Base-by-base conservation (phyloP, 1,284 basidiomycete species). In the Melampsora abietis-canadensis region DNA sequence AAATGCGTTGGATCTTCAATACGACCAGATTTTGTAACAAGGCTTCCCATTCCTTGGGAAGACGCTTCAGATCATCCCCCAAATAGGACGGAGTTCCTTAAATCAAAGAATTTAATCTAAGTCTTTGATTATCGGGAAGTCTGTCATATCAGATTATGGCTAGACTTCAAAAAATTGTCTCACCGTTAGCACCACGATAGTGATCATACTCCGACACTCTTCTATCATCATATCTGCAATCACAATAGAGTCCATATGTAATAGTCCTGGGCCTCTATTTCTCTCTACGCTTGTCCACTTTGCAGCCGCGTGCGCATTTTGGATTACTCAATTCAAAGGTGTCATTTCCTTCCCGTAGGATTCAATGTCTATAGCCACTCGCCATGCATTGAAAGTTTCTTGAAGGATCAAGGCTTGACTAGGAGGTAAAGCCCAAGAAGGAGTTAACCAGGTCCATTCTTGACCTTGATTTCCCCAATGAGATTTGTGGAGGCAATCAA, bases 1-100 rank as follows among this genome's bases (percentile, higher is more conserved):
- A 60, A 30, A 73, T 12, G 14, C 63, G 47, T n/a, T 61, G 59
- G 0, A 66, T 47, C 66, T 65, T 24, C 2, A 73, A 48, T n/a
- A 73, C 57, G 46, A 57, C 70, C 2, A n/a, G 48, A 31, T 73
- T 73, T 48, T 44, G n/a, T 2, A 66, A 19, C 24, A 73, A 27
- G 4, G 62, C 70, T 34, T 66, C 66, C 21, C 70, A 31, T 47
- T 60, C 63, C 15, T 57, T 44, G 1, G 70, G 27, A 37, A 73
- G 27, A 12, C 10, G 54, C 48, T 34, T 65, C 37, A 73, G 27
- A 40, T 73, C 63, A 60, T 73, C 70, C 15, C 62, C 70, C 27
- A 66, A 27, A 66, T 65, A 73, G 61, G 66, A 66, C 27, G 70
- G 70, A 34, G 63, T 66, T 27, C 70, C 70, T 63, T 73, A n/a